Percentiles rank a stretch among this genome's conserved stretches.
Conservation (phyloP, 176 grass and related monocot genomes). For the Oryza australiensis region DNA sequence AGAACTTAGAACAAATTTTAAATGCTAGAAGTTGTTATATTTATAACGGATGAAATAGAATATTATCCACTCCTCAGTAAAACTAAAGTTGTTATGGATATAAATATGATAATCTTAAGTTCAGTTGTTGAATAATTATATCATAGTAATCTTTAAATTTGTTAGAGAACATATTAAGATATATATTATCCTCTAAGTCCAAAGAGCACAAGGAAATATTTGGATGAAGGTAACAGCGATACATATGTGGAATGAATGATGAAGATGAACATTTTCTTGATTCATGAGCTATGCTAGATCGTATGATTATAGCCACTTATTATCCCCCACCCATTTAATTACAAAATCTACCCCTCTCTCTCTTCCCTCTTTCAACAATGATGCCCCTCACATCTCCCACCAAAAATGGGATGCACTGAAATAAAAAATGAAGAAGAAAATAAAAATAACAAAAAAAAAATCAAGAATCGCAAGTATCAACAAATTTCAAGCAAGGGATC, state of each 20-base stretch:
- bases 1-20: too few relatives aligned
- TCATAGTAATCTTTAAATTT: too few relatives aligned
- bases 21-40: too few relatives aligned
- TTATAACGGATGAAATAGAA: too few relatives aligned
- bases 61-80: too few relatives aligned
- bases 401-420: slow-evolving; percentile 40
- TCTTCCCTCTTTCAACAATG: not conserved
- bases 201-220: too few relatives aligned
- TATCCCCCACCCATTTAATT: slow-evolving; percentile 42
- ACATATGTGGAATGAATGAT: not conserved
- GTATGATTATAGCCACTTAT: slow-evolving; percentile 36
- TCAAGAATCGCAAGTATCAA: slow-evolving; percentile 49
- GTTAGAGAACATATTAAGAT: too few relatives aligned
- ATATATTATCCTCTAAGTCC: too few relatives aligned
- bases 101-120: too few relatives aligned
- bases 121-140: too few relatives aligned
- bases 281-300: slow-evolving; percentile 23
- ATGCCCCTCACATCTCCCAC: slow-evolving; percentile 43
- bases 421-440: not conserved
- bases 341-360: slow-evolving; percentile 35
- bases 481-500: slow-evolving; percentile 27
- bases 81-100: too few relatives aligned
- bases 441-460: not conserved
- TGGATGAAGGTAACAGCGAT: not conserved
- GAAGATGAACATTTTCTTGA: not conserved